Evolutionary conservation across 1,139 yeast genomes (phyloP).

Genomic region (Ashbya aceris): DNA sequence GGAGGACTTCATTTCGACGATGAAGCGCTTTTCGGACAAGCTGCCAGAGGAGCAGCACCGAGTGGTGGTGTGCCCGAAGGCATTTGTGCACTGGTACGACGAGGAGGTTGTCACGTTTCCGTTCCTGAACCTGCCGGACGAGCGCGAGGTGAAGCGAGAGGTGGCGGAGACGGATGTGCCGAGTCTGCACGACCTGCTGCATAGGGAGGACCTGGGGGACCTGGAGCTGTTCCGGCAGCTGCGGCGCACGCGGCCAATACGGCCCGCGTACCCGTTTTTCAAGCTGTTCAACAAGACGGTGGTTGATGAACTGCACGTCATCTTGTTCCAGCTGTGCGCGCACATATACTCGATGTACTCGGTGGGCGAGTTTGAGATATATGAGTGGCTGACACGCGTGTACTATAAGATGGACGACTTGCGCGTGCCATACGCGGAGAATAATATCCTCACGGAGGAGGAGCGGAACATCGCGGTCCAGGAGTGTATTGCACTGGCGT

Average conservation of each 20-base stretch:
- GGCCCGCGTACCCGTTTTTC: slow-evolving; percentile 49
- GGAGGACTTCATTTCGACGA: slow-evolving; percentile 53
- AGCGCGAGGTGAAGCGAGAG: slow-evolving; percentile 20
- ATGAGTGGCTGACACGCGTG: slow-evolving; percentile 43
- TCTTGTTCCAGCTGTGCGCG: slow-evolving; percentile 48
- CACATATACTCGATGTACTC: slow-evolving; percentile 65
- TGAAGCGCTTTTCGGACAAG: slow-evolving; percentile 37
- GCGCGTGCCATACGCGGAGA: slow-evolving; percentile 44
- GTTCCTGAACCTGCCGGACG: slow-evolving; percentile 26
- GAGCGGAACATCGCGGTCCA: slow-evolving; percentile 52
- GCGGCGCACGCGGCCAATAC: slow-evolving; percentile 19
- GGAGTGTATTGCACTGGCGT: slow-evolving; percentile 50
- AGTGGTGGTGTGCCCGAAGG: slow-evolving; percentile 54
- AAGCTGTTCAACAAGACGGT: slow-evolving; percentile 38
- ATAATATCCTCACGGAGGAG: slow-evolving; percentile 47
- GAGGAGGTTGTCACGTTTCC: slow-evolving; percentile 23
- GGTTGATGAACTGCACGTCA: slow-evolving; percentile 48
- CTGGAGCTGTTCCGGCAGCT: slow-evolving; percentile 11
- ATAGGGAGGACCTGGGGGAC: slow-evolving; percentile 25
- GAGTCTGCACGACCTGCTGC: slow-evolving; percentile 34
- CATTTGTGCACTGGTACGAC: slow-evolving; percentile 34
- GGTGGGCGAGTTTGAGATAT: slow-evolving; percentile 56
- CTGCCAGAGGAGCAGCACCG: slow-evolving; percentile 46
- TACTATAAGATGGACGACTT: slow-evolving; percentile 56
- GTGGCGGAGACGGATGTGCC: slow-evolving; percentile 30